Conservation (phyloP, 306 rosid species). For the Rubus parviflorus region DNA sequence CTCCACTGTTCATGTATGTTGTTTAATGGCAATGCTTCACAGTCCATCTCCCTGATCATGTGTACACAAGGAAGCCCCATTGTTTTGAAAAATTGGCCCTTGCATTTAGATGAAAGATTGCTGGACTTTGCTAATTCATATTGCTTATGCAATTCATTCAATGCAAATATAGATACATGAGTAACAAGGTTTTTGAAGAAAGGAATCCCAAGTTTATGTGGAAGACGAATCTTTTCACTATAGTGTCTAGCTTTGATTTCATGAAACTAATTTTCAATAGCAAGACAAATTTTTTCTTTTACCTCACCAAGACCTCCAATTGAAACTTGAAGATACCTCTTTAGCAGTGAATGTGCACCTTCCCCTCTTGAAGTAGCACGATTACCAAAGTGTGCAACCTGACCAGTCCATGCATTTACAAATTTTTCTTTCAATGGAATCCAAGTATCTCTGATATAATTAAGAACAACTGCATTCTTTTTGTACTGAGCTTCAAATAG, state of each 20-base stretch:
- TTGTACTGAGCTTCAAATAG: background rate
- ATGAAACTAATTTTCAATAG: background rate
- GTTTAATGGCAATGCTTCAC: background rate
- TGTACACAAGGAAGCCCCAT: background rate
- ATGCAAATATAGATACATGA: background rate
- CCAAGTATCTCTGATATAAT: background rate
- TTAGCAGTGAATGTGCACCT: background rate
- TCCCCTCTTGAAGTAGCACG: background rate
- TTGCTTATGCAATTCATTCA: background rate
- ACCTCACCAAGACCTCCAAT: background rate
- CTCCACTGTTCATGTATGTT: background rate
- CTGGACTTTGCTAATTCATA: background rate
- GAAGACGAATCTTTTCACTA: background rate
- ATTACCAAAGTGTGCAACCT: background rate
- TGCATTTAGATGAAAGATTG: background rate
- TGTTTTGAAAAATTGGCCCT: background rate
- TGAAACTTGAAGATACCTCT: slow-evolving; percentile 12
- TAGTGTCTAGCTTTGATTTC: background rate
- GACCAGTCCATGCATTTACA: background rate
- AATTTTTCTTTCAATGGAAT: background rate
- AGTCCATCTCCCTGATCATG: background rate
- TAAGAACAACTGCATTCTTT: background rate
- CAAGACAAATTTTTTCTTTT: background rate
- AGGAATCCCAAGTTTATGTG: background rate
- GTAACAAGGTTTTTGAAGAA: background rate